Base-by-base conservation (phyloP, 2,329 filamentous ascomycete species). In the Thyridium curvatum region DNA sequence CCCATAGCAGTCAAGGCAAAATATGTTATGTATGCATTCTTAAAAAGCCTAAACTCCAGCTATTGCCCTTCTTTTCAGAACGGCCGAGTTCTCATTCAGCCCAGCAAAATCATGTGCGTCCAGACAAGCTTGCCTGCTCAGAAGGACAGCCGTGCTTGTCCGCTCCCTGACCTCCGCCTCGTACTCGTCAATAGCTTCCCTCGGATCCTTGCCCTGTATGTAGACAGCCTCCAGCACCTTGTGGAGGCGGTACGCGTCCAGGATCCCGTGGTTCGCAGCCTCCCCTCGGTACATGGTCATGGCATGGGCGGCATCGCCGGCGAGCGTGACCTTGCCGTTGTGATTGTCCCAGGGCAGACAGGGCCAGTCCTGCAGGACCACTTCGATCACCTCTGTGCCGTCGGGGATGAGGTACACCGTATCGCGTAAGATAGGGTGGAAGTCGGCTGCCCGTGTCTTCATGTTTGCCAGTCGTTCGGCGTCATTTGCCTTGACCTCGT, bases 281-380 rank as follows among this genome's bases (percentile, higher is more conserved):
- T 66, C 61, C 18, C 62, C 62, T 13, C 62, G 55, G 38, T 59
- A 74, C 71, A 76, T 74, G 21, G 71, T 74, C 73, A 78, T 77
- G n/a, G 72, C 67, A 51, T 78, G 73, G 0, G 72, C 72, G 2
- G 72, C 66, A 49, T 78, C 74, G 4, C 74, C 74, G 4, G 67
- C 59, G 2, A 78, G 52, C 2, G 70, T 70, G 3, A 71, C 63
- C 1, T 60, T 56, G 4, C 70, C 71, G 31, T 53, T 50, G 12
- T 47, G 51, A 35, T 66, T 66, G 41, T 66, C 55, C 67, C 69
- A 72, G 7, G 53, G 49, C 2, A 52, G 54, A 18, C 52, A 56
- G 1, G 60, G 61, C 43, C 62, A 59, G 45, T 67, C 64, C 30
- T 56, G 53, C 3, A 62, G 42, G 4, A 55, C 54, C 4, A 65